Evolutionary conservation across 73 alveolate species (phyloP).

Genomic region (Tetrahymena malaccensis): DNA sequence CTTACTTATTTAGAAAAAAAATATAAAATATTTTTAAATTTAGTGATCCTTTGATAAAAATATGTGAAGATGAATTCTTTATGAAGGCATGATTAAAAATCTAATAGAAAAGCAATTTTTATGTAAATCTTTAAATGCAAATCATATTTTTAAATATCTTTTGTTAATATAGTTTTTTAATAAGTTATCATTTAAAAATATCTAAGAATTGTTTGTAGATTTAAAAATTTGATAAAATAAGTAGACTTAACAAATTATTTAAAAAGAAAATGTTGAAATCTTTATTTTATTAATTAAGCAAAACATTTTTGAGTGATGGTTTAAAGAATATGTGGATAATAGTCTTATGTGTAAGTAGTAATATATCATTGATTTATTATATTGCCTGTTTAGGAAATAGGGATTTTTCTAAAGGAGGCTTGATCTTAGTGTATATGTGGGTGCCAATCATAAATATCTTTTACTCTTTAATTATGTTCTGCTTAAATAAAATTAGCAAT

Average conservation of each 20-base stretch:
- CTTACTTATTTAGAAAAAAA: too few relatives aligned
- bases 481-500: not conserved
- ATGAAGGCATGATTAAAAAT: too few relatives aligned
- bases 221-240: not conserved
- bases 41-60: too few relatives aligned
- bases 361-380: not conserved
- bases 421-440: not conserved
- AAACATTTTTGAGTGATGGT: not conserved
- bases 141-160: too few relatives aligned
- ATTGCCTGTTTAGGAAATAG: not conserved
- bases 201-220: not conserved
- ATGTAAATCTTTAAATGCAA: too few relatives aligned
- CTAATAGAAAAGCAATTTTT: too few relatives aligned
- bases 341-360: not conserved
- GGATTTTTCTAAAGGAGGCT: not conserved
- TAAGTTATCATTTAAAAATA: too few relatives aligned
- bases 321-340: not conserved
- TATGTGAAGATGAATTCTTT: too few relatives aligned
- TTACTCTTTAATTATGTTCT: not conserved
- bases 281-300: too few relatives aligned
- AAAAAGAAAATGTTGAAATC: not conserved
- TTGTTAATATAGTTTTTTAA: too few relatives aligned
- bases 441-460: not conserved
- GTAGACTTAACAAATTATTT: not conserved
- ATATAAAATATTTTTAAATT: too few relatives aligned